Base-by-base conservation (phyloP, 192 early-diverging fungal species). In the Gryganskiella cystojenkinii region DNA sequence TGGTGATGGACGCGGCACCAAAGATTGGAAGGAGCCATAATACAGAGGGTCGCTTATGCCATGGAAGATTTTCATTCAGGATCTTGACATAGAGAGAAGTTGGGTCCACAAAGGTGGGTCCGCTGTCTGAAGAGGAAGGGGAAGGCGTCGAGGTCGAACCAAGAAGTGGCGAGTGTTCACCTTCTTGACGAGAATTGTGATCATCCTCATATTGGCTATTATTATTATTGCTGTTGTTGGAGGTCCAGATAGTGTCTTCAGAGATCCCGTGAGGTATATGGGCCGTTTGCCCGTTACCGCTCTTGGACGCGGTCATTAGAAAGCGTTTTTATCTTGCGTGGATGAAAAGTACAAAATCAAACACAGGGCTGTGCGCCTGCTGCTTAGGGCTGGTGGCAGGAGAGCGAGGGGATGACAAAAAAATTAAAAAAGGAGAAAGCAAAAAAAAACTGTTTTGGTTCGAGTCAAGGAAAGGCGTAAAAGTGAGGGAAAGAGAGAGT, bases 21-120 rank as follows among this genome's bases (percentile, higher is more conserved):
- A 57, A 78, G 50, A 69, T 20, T 0, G 67, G 74, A 5, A 69
- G 22, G 19, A 78, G 42, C 74, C 74, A 78, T 1, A 59, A 8
- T 7, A 56, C 47, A 1, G 74, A 69, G 6, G 74, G 74, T 28
- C 74, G 59, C 43, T 78, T 78, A 49, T 78, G 31, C 66, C 74
- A 69, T 6, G 74, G 74, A 0, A 78, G 43, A 25, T 78, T 43
- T 31, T 68, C 56, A 1, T 35, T 11, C 22, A 78, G 47, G 40
- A 78, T 59, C 10, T 54, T 63, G 46, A 53, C 67, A 45, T 78
- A 78, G 55, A 69, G 4, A 9, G 66, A 15, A 1, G 43, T 64
- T 3, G 74, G 56, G 33, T 78, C 74, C n/a, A n/a, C n/a, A 28
- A 50, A 24, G 19, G 24, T 34, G 9, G 49, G 25, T 1, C 10